A percentile compares a stretch with the other conserved stretches of the same genome.
phyloP scores from a whole-genome alignment of 768 basidiomycete genomes.

The Phaeotremella fagi region DNA sequence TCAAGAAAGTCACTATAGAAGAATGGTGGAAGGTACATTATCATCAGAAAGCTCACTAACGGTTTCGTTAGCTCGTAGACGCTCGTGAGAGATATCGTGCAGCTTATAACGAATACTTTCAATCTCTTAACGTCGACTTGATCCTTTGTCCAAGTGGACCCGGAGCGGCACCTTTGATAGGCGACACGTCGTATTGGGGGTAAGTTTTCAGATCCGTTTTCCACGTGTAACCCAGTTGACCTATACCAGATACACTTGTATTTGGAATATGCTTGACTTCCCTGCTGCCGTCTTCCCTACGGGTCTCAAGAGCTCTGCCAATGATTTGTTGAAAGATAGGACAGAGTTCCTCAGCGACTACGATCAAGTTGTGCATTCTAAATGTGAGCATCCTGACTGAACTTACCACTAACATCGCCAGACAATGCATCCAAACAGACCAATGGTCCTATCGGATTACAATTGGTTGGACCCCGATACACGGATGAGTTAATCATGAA shows the following conservation, averaged over 20 bases:
- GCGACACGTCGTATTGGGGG: conserved; percentile 16
- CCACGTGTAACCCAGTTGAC: neutral
- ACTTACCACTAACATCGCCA: neutral
- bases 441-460: neutral
- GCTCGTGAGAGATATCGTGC: neutral
- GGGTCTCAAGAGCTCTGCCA: conserved; percentile 6
- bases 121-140: conserved; percentile 3
- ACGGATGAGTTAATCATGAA: neutral
- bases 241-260: conserved; percentile 12
- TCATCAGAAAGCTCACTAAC: too few relatives aligned
- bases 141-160: conserved; percentile 5
- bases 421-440: neutral
- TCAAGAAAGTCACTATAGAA: too few relatives aligned
- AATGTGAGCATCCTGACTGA: neutral
- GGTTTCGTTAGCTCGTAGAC: conserved; percentile 1
- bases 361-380: neutral
- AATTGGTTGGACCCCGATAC: neutral
- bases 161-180: conserved; percentile 6
- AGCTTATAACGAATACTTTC: neutral
- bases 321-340: neutral
- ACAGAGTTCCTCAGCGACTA: neutral
- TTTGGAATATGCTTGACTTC: conserved; percentile 30
- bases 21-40: too few relatives aligned
- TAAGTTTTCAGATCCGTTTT: neutral
- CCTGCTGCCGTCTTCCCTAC: conserved; percentile 20